Conservation (phyloP, 1,284 basidiomycete genomes). For the Mycena citricolor region DNA sequence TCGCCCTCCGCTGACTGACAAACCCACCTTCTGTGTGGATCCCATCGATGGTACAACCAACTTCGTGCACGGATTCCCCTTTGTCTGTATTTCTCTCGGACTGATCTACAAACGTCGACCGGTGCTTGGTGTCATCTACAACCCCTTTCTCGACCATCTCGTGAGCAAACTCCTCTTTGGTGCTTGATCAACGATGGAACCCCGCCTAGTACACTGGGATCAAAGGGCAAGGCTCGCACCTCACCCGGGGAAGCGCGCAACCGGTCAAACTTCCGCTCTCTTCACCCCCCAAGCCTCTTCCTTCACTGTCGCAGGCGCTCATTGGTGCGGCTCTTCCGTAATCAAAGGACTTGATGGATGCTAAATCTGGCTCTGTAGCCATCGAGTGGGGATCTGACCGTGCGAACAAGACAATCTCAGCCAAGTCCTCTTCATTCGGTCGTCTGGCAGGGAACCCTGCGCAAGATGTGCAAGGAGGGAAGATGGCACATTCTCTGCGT, state of each 20-base stretch:
- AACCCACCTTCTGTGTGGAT: constrained; percentile 91
- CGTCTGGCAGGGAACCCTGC: constrained; percentile 76
- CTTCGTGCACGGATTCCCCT: constrained; percentile 91
- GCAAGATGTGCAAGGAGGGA: constrained; percentile 65
- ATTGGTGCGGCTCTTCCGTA: constrained; percentile 46
- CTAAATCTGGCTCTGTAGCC: constrained; percentile 42
- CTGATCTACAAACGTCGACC: constrained; percentile 81
- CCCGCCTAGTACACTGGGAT: constrained; percentile 71
- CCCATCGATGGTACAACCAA: constrained; percentile 93
- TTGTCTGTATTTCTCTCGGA: constrained; percentile 89
- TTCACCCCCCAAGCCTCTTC: constrained; percentile 62
- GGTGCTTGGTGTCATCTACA: constrained; percentile 88
- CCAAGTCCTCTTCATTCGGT: constrained; percentile 73
- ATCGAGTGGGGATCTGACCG: constrained; percentile 95
- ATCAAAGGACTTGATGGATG: constrained; percentile 8
- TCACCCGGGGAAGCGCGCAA: constrained; percentile 49
- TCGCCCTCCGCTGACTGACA: constrained; percentile 73
- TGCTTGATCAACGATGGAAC: neutral
- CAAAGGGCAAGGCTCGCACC: constrained; percentile 78
- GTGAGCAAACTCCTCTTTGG: constrained; percentile 37
- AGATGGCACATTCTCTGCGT: constrained; percentile 87
- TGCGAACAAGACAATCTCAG: constrained; percentile 50
- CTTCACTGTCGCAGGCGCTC: constrained; percentile 78
- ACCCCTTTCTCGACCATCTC: constrained; percentile 86
- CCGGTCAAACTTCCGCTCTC: constrained; percentile 74